Percentiles rank a stretch among this genome's conserved stretches.
Evolutionary conservation across 441 rosid genomes (phyloP).

Genomic region (Pelargonium fulgidum): DNA sequence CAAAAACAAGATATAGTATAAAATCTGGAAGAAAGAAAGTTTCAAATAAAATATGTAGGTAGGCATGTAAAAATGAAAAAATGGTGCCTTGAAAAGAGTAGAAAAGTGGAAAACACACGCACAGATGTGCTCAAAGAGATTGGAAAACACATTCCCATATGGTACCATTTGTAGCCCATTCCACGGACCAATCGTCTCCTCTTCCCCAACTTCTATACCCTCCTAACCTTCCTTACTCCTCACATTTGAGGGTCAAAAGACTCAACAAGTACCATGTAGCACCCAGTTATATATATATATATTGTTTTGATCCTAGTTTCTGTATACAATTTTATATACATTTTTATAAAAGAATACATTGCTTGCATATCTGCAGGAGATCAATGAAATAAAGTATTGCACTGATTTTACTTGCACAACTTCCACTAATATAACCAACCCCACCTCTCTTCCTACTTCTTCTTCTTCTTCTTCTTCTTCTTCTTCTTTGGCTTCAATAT

Average conservation of each 20-base stretch:
- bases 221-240: too few species aligned
- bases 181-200: conserved; percentile 59
- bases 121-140: conserved; percentile 21
- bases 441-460: background rate
- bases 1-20: background rate
- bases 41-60: too few species aligned
- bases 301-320: too few species aligned
- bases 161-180: conserved; percentile 55
- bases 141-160: conserved; percentile 34
- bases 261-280: too few species aligned
- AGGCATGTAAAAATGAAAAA: conserved; percentile 4
- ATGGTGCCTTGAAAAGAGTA: conserved; percentile 29
- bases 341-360: background rate
- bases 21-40: background rate
- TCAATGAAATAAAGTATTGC: background rate
- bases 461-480: conserved; percentile 16
- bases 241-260: background rate
- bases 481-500: conserved; percentile 9
- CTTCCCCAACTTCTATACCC: conserved; percentile 48
- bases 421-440: background rate
- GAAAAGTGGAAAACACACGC: conserved; percentile 27
- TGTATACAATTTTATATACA: too few species aligned
- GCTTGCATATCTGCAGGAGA: background rate
- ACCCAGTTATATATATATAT: too few species aligned
- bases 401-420: background rate